Base-by-base conservation (phyloP, 148 eudicot genomes). In the Chenopodium quinoa region DNA sequence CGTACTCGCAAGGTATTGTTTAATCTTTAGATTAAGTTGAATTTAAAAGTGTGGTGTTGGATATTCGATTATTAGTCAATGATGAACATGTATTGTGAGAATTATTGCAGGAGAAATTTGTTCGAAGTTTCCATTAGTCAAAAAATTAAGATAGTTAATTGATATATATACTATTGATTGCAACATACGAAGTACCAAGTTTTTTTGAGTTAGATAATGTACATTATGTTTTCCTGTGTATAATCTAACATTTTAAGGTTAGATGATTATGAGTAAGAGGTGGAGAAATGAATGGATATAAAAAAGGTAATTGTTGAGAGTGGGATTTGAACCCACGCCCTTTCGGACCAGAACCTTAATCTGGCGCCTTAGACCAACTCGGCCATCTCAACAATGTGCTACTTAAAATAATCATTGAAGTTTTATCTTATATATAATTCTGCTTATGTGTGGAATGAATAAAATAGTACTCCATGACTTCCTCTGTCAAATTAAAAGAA, bases 291-390 rank as follows among this genome's bases (percentile, higher is more conserved):
- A 64, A 64, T 4, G 19, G 25, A 27, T 10, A 16, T 9, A n/a
- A 46, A 72, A 46, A 71, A 56, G 29, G 7, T 6, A 1, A 4
- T 73, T 92, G 97, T 90, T 88, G 95, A 90, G 87, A 89, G 98
- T 93, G 97, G 96, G 93, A 95, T 92, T 92, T 88, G 97, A 93
- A 93, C 97, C 98, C 94, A 91, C 94, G 94, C 98, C 94, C 93
- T 93, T 95, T 93, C 96, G 98, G 93, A 93, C 97, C 97, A 92
- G 93, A 92, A 92, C 99, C 99, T 93, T 91, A 95, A 91, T 92
- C 99, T 95, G 97, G 98, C 97, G 93, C 98, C 97, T 95, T 95
- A 95, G 97, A 95, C 96, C 98, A 93, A 91, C 96, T 95, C 97
- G 93, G 94, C 96, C 98, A 93, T 92, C 89, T 92, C 98, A 92